Base-by-base conservation (phyloP, 495 filamentous ascomycete genomes). In the Aspergillus leporis region DNA sequence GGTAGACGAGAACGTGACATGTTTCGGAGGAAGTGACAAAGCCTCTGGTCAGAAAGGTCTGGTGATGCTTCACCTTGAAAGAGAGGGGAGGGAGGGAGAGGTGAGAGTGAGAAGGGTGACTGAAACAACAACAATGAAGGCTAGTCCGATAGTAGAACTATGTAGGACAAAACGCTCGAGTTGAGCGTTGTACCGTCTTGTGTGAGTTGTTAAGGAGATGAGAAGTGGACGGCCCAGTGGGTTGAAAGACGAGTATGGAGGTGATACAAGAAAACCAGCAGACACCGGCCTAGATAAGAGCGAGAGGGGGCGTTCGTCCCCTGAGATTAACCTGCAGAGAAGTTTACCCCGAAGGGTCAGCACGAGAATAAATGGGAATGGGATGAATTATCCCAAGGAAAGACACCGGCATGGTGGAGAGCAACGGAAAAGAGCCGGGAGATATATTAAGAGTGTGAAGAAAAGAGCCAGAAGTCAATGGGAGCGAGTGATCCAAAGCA, bases 1-100 rank as follows among this genome's bases (percentile, higher is more conserved):
- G 89, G 92, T 47, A 87, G 78, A 55, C 78, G 78, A 48, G 83
- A 77, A 50, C 82, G 87, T 76, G 89, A 87, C 90, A 95, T 94
- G 63, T 58, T 81, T 62, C 62, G 23, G 38, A 21, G 28, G 31
- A 22, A 30, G 28, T 49, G 22, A 18, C 32, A 52, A 25, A 41
- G 32, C 45, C n/a, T 45, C 45, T 32, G 34, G 43, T 21, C 31
- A 28, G 25, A 23, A 47, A 28, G 34, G 34, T 22, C 34, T 55
- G 41, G 48, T 55, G 46, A 21, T 28, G 36, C 25, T 36, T 30
- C 22, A 28, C 30, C 19, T 4, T 6, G 43, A 56, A n/a, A 54
- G n/a, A 58, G 14, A 46, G 28, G 13, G 45, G 18, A 21, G 4
- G 25, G 49, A 32, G 40, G 49, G 22, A 41, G 49, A 51, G 60